Evolutionary conservation across 73 alveolate genomes (phyloP).

Genomic region (Uronychia binucleata): DNA sequence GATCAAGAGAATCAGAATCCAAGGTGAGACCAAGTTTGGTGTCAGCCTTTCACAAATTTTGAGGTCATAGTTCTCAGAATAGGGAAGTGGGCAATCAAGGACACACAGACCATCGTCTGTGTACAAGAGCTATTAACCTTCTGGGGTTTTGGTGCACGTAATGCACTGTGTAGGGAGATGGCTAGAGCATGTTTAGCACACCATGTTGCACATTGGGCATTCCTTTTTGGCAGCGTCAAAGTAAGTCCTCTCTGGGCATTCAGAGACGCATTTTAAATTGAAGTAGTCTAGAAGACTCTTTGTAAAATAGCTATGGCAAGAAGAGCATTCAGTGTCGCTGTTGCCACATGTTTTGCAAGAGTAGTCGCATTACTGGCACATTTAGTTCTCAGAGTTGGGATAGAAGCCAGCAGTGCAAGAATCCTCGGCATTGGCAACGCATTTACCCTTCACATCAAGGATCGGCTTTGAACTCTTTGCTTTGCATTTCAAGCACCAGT

Average conservation of each 20-base stretch:
- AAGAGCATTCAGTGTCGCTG: neutral
- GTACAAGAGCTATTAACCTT: slow-evolving; percentile 33
- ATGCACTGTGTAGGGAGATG: slow-evolving; percentile 37
- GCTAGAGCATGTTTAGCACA: slow-evolving; percentile 45
- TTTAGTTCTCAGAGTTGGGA: slow-evolving; percentile 3
- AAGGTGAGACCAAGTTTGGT: slow-evolving; percentile 11
- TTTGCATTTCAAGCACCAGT: slow-evolving; percentile 13
- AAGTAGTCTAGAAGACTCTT: neutral
- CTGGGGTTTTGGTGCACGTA: slow-evolving; percentile 55
- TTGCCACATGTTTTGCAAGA: slow-evolving; percentile 8
- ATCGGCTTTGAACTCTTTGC: neutral
- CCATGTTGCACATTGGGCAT: slow-evolving; percentile 57
- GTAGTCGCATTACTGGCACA: slow-evolving; percentile 5
- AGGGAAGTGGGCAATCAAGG: slow-evolving; percentile 48
- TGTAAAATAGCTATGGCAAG: slow-evolving; percentile 5
- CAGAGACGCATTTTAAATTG: slow-evolving; percentile 40
- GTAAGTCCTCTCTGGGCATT: slow-evolving; percentile 41
- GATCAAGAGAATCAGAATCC: neutral
- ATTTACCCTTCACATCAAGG: neutral
- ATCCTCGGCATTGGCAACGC: neutral
- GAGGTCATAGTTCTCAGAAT: slow-evolving; percentile 11
- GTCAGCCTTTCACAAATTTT: slow-evolving; percentile 23
- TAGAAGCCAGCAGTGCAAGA: slow-evolving; percentile 15
- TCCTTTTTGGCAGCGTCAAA: slow-evolving; percentile 17
- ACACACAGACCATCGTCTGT: slow-evolving; percentile 36